Conservation (phyloP, 495 filamentous ascomycete genomes). For the Hypoxylon lenormandii region DNA sequence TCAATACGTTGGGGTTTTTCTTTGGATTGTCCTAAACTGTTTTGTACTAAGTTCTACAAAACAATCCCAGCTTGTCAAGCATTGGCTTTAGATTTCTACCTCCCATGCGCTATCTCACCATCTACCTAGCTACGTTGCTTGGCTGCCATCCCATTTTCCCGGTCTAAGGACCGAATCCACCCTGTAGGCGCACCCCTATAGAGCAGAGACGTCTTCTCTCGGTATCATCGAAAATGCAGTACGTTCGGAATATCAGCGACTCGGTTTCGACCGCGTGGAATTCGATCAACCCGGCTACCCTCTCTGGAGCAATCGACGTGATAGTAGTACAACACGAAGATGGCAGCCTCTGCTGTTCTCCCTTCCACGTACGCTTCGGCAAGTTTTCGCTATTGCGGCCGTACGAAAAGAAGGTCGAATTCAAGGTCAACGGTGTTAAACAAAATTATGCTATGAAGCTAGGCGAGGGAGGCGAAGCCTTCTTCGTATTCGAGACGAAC, state of each 20-base stretch:
- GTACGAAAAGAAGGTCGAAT: constrained; percentile 99
- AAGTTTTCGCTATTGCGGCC: constrained; percentile 97
- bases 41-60: neutral
- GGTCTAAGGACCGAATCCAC: constrained; percentile 29
- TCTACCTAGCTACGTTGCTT: constrained; percentile 8
- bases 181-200: neutral
- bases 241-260: constrained; percentile 94
- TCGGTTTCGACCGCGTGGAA: constrained; percentile 99
- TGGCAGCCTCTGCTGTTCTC: constrained; percentile 86
- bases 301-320: constrained; percentile 98
- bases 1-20: constrained; percentile 11
- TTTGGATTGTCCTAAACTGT: neutral
- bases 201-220: too few relatives aligned
- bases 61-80: constrained; percentile 4
- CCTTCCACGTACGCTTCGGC: constrained; percentile 98
- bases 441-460: constrained; percentile 98
- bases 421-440: constrained; percentile 90
- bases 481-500: constrained; percentile 97
- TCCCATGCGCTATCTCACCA: too few relatives aligned
- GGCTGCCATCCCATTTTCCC: constrained; percentile 14
- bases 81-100: neutral
- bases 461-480: constrained; percentile 95
- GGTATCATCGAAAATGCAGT: constrained; percentile 75
- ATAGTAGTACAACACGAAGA: constrained; percentile 98
- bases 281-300: constrained; percentile 96